Base-by-base conservation (phyloP, 257 asterid genomes). In the Agastache rugosa region DNA sequence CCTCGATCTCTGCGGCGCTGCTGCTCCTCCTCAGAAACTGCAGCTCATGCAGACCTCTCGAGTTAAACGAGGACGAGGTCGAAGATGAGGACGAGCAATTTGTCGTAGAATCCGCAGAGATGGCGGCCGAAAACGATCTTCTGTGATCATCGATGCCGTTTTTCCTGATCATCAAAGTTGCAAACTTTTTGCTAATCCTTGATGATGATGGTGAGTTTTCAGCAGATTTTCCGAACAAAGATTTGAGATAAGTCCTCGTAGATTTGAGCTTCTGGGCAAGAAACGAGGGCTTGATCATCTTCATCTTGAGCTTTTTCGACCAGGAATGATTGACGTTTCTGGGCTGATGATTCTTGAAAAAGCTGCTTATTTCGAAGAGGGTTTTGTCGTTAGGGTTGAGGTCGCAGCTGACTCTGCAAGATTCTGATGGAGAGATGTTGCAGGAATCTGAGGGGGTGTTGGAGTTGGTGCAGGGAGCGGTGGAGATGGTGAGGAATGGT, bases 61-160 rank as follows among this genome's bases (percentile, higher is more conserved):
- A 85, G 37, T 80, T 83, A 22, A 85, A 79, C 11, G 88, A 85
- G 76, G 77, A 81, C 6, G 78, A 81, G 6, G 93, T 81, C 0
- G 89, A 83, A 3, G 90, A 83, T 1, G 87, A 84, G 12, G 86
- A 87, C 14, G 67, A 61, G 54, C 87, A 81, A 63, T 85, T 87
- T 0, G 84, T 72, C 53, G 91, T 83, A 74, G 87, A 82, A 73
- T 71, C 87, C 20, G 88, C 77, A 45, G 85, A 81, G 47, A 86
- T 81, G 31, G 90, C 92, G 42, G 91, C 88, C 1, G 96, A 90
- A 70, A 92, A 92, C 34, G 98, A 92, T 70, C 77, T 86, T 56
- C 96, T 77, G 19, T 82, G 89, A 17, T 81, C 80, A 9, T 11
- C 86, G 4, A 67, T 77, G 0, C 77, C 87, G 14, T 20, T 61